These are phyloP conservation scores for Lactarius indigo DNA, from an alignment of 768 basidiomycete species.

Conservation along the genomic window DNA sequence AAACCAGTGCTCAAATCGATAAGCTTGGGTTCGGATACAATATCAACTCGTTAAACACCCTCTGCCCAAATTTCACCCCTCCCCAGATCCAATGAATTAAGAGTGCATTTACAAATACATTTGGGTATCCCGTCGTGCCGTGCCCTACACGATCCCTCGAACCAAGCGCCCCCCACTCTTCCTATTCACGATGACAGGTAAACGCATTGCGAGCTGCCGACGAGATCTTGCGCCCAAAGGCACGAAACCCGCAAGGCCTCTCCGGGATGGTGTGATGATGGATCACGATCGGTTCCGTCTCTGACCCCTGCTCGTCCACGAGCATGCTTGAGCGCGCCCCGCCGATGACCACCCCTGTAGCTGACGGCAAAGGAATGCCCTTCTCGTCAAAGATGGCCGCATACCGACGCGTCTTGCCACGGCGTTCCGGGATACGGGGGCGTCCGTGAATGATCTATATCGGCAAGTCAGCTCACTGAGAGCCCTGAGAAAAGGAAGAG, in stretches of 20 bases:
- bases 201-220: slow-evolving; percentile 20
- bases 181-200: slow-evolving; percentile 18
- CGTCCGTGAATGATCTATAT: slow-evolving; percentile 18
- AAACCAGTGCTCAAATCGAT: slow-evolving; percentile 1
- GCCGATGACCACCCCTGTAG: slow-evolving; percentile 20
- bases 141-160: slow-evolving; percentile 7
- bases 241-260: slow-evolving; percentile 13
- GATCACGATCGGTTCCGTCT: slow-evolving; percentile 13
- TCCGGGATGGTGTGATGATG: slow-evolving; percentile 2
- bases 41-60: background rate
- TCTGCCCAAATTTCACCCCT: background rate
- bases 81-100: slow-evolving; percentile 13
- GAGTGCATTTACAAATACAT: slow-evolving; percentile 14
- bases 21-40: slow-evolving; percentile 1
- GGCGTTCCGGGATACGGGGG: slow-evolving; percentile 13
- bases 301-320: slow-evolving; percentile 7
- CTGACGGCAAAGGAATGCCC: slow-evolving; percentile 22
- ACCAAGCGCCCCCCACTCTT: slow-evolving; percentile 4
- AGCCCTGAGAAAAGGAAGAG: background rate
- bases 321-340: slow-evolving; percentile 17
- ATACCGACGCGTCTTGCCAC: slow-evolving; percentile 23
- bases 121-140: slow-evolving; percentile 10
- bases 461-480: background rate
- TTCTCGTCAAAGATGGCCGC: slow-evolving; percentile 24
- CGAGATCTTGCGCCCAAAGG: slow-evolving; percentile 19